phyloP scores from a whole-genome alignment of 139 green algal genomes.

The Pycnococcus provasolii region DNA sequence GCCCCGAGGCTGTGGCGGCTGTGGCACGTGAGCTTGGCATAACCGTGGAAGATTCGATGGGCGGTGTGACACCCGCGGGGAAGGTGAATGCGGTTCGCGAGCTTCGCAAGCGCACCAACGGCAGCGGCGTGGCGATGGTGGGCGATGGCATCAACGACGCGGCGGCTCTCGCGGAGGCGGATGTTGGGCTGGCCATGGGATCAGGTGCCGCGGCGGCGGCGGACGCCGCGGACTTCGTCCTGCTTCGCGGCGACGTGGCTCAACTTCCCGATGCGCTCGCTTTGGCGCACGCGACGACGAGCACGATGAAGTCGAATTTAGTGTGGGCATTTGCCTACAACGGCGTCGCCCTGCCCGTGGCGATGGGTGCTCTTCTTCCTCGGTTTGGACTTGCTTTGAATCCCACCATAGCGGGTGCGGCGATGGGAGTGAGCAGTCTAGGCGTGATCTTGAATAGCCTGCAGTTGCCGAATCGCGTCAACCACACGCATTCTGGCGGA shows the following conservation, averaged over 20 bases:
- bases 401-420: conserved; percentile 62
- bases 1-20: conserved; percentile 37
- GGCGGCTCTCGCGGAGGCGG: conserved; percentile 65
- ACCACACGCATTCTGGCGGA: no score
- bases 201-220: conserved; percentile 59
- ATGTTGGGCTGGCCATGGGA: conserved; percentile 68
- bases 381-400: conserved; percentile 60
- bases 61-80: conserved; percentile 23
- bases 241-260: conserved; percentile 51
- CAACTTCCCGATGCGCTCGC: conserved; percentile 66
- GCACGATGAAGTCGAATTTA: conserved; percentile 89
- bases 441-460: conserved; percentile 71
- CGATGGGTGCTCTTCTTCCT: conserved; percentile 72
- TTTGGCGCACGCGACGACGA: conserved; percentile 59
- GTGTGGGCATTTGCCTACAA: conserved; percentile 91
- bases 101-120: conserved; percentile 1
- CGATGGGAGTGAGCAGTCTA: conserved; percentile 83
- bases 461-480: no score
- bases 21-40: conserved; percentile 54
- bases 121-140: conserved; percentile 74
- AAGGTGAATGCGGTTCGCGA: conserved; percentile 30
- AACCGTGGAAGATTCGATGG: conserved; percentile 10
- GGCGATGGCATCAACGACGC: conserved; percentile 96
- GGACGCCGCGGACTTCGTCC: conserved; percentile 71
- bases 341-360: conserved; percentile 76